Base-by-base conservation (phyloP, 306 rosid genomes). In the Vigna mungo region DNA sequence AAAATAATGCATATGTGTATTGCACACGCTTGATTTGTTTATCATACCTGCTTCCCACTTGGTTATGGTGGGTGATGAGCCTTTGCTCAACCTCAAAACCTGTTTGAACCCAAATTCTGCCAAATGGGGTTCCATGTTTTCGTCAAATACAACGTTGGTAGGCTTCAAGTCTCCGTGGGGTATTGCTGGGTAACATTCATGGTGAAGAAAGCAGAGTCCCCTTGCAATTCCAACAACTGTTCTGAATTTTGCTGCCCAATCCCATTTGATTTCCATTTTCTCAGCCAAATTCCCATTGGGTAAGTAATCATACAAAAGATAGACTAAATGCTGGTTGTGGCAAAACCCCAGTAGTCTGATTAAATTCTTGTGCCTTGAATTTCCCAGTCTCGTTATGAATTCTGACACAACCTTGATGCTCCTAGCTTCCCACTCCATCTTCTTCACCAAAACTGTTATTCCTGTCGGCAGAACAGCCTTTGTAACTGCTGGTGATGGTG, bases 401-500 rank as follows among this genome's bases (percentile, higher is more conserved):
- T 87, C 92, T 30, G 85, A 64, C 82, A 88, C 83, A 32, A 21
- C 76, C 69, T 66, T 81, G 27, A 84, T 80, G 76, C 64, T 85
- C 62, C 86, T 92, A 8, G 74, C 81, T 75, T 87, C 93, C 91
- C 89, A 87, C 58, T 92, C 97, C 48, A 89, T 84, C 88, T 82
- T 90, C 87, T 89, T 92, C 27, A 95, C 92, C 20, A 88, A 64
- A 71, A 95, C 97, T 15, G 92, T 85, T 78, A 95, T 95, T 67
- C 98, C 97, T 17, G 97, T 95, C 0, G 98, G 97, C n/a, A 95
- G 89, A 83, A 92, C 95, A 18, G 87, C 89, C 79, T 89, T 89
- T 69, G 86, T 72, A 62, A 82, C 86, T 36, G 82, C 84, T 75
- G 87, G 71, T 44, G 92, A 84, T 52, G 81, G 76, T 55, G 90